A percentile compares a stretch with the other conserved stretches of the same genome.
Conservation (phyloP, 371 early-diverging fungal species). For the Thermomucor indicae-seudaticae region DNA sequence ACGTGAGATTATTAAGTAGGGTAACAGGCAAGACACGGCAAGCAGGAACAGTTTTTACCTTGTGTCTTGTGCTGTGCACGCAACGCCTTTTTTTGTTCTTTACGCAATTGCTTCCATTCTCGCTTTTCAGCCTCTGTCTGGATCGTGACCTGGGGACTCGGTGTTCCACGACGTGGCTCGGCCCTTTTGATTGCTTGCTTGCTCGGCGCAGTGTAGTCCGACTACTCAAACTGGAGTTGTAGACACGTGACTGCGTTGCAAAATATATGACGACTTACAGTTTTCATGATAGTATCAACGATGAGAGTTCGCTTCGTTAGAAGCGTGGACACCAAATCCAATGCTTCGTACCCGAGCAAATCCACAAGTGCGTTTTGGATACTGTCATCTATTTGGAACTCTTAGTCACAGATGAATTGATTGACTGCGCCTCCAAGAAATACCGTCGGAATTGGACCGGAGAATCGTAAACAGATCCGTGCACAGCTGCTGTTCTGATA, state of each 20-base stretch:
- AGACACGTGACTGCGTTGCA: not conserved
- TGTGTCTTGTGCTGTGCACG: slow-evolving; percentile 18
- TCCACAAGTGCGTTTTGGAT: slow-evolving; percentile 69
- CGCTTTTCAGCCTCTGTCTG: slow-evolving; percentile 68
- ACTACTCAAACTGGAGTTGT: slow-evolving; percentile 19
- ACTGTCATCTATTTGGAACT: slow-evolving; percentile 40
- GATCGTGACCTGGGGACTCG: slow-evolving; percentile 60
- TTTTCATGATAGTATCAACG: slow-evolving; percentile 48
- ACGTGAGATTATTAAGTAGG: not conserved
- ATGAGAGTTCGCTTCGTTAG: slow-evolving; percentile 45
- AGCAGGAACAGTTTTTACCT: not conserved
- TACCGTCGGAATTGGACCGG: slow-evolving; percentile 45
- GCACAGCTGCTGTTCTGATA: slow-evolving; percentile 38
- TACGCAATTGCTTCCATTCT: slow-evolving; percentile 59
- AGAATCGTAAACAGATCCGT: slow-evolving; percentile 51
- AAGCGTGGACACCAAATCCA: slow-evolving; percentile 61
- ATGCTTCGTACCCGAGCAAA: slow-evolving; percentile 70
- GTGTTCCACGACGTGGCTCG: slow-evolving; percentile 25
- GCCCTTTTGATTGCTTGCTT: slow-evolving; percentile 8
- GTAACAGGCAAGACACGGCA: not conserved
- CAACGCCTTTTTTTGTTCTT: slow-evolving; percentile 63
- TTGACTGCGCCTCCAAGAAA: not conserved
- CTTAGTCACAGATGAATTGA: not conserved
- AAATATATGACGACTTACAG: slow-evolving; percentile 17
- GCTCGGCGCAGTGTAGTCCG: slow-evolving; percentile 12